These are phyloP conservation scores for Porpolomopsis calyptriformis DNA, from an alignment of 768 basidiomycete species.

Conservation along the genomic window DNA sequence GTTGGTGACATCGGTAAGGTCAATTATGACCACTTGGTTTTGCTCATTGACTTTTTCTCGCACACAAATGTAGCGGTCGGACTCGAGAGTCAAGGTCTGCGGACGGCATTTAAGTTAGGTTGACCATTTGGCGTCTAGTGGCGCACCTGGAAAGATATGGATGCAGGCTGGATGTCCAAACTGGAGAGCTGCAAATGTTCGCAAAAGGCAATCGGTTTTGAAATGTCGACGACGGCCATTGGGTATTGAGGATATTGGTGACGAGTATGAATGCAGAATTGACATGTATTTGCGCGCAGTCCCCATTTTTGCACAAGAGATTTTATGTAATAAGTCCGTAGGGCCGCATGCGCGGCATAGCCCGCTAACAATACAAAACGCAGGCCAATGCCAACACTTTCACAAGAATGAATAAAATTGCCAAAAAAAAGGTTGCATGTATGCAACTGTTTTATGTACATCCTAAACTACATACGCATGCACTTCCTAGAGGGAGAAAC, in stretches of 20 bases:
- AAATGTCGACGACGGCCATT: constrained; percentile 20
- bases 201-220: constrained; percentile 81
- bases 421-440: too few relatives aligned
- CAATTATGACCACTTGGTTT: constrained; percentile 98
- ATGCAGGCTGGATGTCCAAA: constrained; percentile 89
- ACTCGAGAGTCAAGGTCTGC: constrained; percentile 89
- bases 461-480: too few relatives aligned
- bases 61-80: constrained; percentile 96
- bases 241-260: constrained; percentile 2
- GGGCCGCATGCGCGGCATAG: too few relatives aligned
- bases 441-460: too few relatives aligned
- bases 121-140: constrained; percentile 26
- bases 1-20: constrained; percentile 96
- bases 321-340: too few relatives aligned
- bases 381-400: too few relatives aligned
- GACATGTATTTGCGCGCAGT: neutral
- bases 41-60: constrained; percentile 92
- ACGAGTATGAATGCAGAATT: neutral
- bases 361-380: too few relatives aligned
- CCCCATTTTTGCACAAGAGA: too few relatives aligned
- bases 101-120: constrained; percentile 25
- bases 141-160: constrained; percentile 91
- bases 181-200: constrained; percentile 93
- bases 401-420: too few relatives aligned
- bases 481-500: too few relatives aligned